These are phyloP conservation scores for Thielaviopsis musarum DNA, from an alignment of 2,329 filamentous ascomycete species.

Conservation along the genomic window DNA sequence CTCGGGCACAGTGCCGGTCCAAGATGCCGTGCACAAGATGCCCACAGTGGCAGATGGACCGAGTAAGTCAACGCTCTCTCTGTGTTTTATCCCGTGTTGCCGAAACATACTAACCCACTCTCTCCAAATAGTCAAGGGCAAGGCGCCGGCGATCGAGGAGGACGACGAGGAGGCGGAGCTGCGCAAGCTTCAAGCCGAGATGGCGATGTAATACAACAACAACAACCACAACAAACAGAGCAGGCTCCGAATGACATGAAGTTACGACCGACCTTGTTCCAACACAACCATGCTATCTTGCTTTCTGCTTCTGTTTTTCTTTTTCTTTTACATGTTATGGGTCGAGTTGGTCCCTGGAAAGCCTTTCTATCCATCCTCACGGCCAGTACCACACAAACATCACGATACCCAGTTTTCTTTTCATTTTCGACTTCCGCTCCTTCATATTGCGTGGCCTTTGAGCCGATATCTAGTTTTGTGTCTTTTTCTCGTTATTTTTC, in stretches of 20 bases:
- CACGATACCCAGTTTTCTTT: not conserved
- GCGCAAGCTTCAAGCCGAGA: constrained; percentile 83
- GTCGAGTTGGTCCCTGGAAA: not conserved
- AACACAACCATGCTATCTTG: not conserved
- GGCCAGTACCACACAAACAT: not conserved
- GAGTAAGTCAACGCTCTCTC: constrained; percentile 38
- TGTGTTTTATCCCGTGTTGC: not conserved
- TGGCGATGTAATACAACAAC: constrained; percentile 60
- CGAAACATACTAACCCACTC: not conserved
- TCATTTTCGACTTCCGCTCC: not conserved
- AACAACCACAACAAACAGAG: not conserved
- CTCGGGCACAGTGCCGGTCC: constrained; percentile 69
- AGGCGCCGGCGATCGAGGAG: constrained; percentile 40
- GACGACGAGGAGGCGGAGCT: constrained; percentile 95
- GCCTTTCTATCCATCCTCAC: not conserved
- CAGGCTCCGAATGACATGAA: not conserved
- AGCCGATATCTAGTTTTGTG: not conserved
- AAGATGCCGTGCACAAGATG: constrained; percentile 60
- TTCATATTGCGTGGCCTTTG: not conserved
- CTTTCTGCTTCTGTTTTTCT: not conserved
- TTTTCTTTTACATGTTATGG: not conserved
- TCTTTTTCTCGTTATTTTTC: not conserved
- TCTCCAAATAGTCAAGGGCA: constrained; percentile 29
- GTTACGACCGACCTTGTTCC: not conserved
- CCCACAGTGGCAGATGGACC: constrained; percentile 60